Conservation (phyloP, 2,329 filamentous ascomycete genomes). For the Calonectria multiphialidica region DNA sequence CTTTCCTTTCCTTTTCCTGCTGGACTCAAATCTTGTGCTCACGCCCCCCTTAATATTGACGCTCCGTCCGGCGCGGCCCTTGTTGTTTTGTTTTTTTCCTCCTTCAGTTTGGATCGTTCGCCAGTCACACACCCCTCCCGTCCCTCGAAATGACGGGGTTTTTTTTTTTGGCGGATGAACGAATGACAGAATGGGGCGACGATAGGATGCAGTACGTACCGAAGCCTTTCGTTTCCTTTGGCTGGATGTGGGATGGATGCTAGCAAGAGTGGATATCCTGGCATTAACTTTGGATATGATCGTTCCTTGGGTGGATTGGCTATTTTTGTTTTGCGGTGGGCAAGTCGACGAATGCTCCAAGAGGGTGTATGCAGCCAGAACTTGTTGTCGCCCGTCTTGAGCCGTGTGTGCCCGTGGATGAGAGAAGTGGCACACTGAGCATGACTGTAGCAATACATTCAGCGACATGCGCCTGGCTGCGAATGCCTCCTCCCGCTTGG, state of each 20-base stretch:
- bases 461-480: background rate
- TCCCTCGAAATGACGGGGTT: background rate
- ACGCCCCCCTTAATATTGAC: conserved; percentile 21
- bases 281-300: conserved; percentile 2
- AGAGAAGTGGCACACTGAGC: background rate
- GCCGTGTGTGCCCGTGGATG: conserved; percentile 1
- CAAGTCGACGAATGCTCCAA: background rate
- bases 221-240: conserved; percentile 7
- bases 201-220: background rate
- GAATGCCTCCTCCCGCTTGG: background rate
- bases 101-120: conserved; percentile 2
- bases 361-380: conserved; percentile 3
- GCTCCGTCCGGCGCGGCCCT: conserved; percentile 5
- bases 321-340: conserved; percentile 2
- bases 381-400: background rate
- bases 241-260: background rate
- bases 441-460: background rate
- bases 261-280: background rate
- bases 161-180: background rate
- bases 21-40: background rate
- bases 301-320: conserved; percentile 12
- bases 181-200: background rate
- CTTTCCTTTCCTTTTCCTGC: background rate
- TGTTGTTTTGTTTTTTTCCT: conserved; percentile 18
- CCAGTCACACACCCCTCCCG: background rate